Conservation (phyloP, 1,139 yeast genomes). For the Yarrowia galli region DNA sequence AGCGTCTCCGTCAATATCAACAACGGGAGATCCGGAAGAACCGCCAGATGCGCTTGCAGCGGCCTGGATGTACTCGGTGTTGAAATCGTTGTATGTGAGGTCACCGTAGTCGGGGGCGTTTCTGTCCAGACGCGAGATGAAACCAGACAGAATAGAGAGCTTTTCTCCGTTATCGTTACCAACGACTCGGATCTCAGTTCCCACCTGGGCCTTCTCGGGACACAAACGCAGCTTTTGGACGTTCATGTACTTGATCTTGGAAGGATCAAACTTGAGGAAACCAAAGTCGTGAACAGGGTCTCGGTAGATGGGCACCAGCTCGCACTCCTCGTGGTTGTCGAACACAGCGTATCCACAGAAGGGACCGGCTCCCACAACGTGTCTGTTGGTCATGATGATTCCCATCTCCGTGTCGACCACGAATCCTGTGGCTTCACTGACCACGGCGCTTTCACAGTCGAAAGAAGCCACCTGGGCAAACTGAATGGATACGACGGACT, state of each 20-base stretch:
- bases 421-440: constrained; percentile 93
- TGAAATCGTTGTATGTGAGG: constrained; percentile 90
- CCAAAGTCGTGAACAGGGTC: constrained; percentile 84
- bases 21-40: constrained; percentile 95
- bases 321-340: constrained; percentile 94
- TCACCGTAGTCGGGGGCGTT: constrained; percentile 95
- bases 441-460: constrained; percentile 83
- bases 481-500: constrained; percentile 87
- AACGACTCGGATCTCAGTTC: constrained; percentile 90
- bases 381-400: constrained; percentile 86
- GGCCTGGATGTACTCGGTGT: constrained; percentile 95
- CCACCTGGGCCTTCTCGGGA: constrained; percentile 87
- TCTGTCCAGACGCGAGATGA: constrained; percentile 88
- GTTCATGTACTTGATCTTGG: constrained; percentile 72
- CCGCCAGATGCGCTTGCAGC: constrained; percentile 97
- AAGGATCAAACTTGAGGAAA: constrained; percentile 80
- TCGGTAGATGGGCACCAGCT: constrained; percentile 67
- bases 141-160: constrained; percentile 85
- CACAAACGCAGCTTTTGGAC: constrained; percentile 69
- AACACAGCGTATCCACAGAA: constrained; percentile 89
- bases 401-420: constrained; percentile 88
- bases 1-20: constrained; percentile 83
- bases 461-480: constrained; percentile 86
- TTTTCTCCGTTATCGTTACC: constrained; percentile 98
- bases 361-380: constrained; percentile 95